These are phyloP conservation scores for Metschnikowia cerradonensis DNA, from an alignment of 805 yeast genomes.

Conservation along the genomic window DNA sequence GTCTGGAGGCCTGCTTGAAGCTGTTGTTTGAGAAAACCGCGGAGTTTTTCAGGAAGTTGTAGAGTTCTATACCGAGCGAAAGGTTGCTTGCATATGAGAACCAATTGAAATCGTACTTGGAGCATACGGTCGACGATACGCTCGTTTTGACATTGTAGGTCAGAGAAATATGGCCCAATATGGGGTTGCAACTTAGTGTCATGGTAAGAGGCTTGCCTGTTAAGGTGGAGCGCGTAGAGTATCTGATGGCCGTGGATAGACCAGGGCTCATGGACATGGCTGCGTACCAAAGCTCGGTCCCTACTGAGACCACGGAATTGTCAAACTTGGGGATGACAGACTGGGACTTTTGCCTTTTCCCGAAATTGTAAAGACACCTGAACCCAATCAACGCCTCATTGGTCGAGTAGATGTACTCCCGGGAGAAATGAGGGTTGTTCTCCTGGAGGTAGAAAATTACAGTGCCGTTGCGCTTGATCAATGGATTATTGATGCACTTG, in stretches of 20 bases:
- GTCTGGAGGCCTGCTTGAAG: not conserved
- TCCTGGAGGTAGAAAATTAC: constrained; percentile 70
- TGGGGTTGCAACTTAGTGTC: constrained; percentile 82
- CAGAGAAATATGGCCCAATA: constrained; percentile 83
- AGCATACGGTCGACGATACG: constrained; percentile 68
- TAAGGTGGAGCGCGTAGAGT: constrained; percentile 78
- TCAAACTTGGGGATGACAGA: constrained; percentile 39
- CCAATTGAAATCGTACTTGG: constrained; percentile 83
- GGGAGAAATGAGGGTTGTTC: constrained; percentile 56
- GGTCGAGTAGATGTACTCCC: constrained; percentile 77
- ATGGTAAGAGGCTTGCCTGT: constrained; percentile 88
- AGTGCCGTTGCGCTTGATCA: constrained; percentile 48
- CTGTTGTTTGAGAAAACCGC: constrained; percentile 1
- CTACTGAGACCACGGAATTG: constrained; percentile 66
- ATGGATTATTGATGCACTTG: constrained; percentile 71
- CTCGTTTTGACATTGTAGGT: constrained; percentile 84
- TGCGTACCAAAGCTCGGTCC: constrained; percentile 89
- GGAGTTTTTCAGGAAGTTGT: constrained; percentile 43
- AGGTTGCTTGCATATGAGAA: constrained; percentile 88
- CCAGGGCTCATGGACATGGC: constrained; percentile 84
- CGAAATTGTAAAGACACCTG: constrained; percentile 69
- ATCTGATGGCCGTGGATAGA: constrained; percentile 76
- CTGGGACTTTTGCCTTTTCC: constrained; percentile 17
- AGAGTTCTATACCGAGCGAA: constrained; percentile 80
- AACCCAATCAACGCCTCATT: constrained; percentile 82